Evolutionary conservation across 2,329 filamentous ascomycete species (phyloP).

Genomic region (Talaromyces sp.): DNA sequence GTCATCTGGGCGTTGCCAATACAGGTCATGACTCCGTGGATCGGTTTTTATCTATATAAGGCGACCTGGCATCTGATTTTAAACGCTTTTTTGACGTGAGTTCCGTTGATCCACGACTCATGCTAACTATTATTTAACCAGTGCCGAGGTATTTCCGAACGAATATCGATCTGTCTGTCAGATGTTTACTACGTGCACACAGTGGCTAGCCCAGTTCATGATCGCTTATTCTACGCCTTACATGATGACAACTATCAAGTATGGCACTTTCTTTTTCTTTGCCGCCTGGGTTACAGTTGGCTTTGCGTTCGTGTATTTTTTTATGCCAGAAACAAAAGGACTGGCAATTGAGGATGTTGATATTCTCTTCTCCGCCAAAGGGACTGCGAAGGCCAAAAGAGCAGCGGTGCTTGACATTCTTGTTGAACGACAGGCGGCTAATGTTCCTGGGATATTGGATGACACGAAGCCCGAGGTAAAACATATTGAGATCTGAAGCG

Average conservation of each 20-base stretch:
- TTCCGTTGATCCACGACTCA: too few species aligned
- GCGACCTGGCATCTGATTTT: too few species aligned
- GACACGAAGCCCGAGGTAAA: not conserved
- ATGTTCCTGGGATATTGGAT: conserved; percentile 27
- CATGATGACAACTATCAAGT: conserved; percentile 58
- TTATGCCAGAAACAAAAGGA: conserved; percentile 73
- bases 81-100: too few species aligned
- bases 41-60: too few species aligned
- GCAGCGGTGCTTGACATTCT: conserved; percentile 1
- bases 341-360: conserved; percentile 63
- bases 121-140: conserved; percentile 34
- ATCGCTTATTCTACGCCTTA: conserved; percentile 66
- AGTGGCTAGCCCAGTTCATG: conserved; percentile 74
- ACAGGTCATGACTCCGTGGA: too few species aligned
- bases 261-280: conserved; percentile 68
- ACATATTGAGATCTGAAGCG: not conserved
- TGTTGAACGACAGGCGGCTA: conserved; percentile 14
- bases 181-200: conserved; percentile 64
- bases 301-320: conserved; percentile 61
- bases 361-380: conserved; percentile 61
- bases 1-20: too few species aligned
- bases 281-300: conserved; percentile 66
- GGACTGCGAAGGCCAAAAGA: not conserved
- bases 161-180: conserved; percentile 67
- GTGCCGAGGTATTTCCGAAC: conserved; percentile 65